Base-by-base conservation (phyloP, 257 asterid species). In the Solanum ahanhuiri region DNA sequence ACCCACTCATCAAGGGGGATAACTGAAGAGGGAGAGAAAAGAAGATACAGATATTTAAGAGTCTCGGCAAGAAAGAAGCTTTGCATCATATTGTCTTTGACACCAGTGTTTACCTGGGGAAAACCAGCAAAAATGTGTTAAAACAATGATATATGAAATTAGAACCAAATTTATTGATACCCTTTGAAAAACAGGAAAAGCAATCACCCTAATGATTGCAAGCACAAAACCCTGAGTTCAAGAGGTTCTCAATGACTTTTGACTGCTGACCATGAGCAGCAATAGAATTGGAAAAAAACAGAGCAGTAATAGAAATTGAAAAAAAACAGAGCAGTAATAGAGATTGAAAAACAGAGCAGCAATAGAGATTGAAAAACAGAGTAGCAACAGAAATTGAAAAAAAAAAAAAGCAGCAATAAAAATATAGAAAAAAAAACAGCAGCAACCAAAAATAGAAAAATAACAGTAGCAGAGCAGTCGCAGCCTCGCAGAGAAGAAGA, bases 51-150 rank as follows among this genome's bases (percentile, higher is more conserved):
- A 89, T 97, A 97, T 88, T 97, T 97, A 63, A 97, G 93, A 1
- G 99, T 97, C 94, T 97, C 99, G 1, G 99, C 99, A 15, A 96
- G 94, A 71, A 97, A 97, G 89, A 97, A 97, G 93, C 99, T 97
- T 84, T 97, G 99, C 99, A 97, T 97, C 99, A 95, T 93, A 93
- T 97, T 93, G 94, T 97, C 99, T 89, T 96, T 96, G 34, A 94
- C 96, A 5, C 99, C 99, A 1, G 98, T 95, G 81, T 91, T 96
- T 39, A 97, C 99, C 99, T 97, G 96, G 87, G 87, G 70, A 84
- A 67, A 31, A 89, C 48, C 86, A 4, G 39, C 43, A 87, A 81
- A 79, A n/a, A 67, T 12, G 35, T 9, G 34, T 70, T 88, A 37
- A 85, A 43, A 81, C 43, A 51, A n/a, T 28, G 31, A 85, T 25